A percentile compares a stretch with the other conserved stretches of the same genome.
These are phyloP conservation scores for Paramecium octaurelia DNA, from an alignment of 73 alveolate genomes.

Conservation along the genomic window DNA sequence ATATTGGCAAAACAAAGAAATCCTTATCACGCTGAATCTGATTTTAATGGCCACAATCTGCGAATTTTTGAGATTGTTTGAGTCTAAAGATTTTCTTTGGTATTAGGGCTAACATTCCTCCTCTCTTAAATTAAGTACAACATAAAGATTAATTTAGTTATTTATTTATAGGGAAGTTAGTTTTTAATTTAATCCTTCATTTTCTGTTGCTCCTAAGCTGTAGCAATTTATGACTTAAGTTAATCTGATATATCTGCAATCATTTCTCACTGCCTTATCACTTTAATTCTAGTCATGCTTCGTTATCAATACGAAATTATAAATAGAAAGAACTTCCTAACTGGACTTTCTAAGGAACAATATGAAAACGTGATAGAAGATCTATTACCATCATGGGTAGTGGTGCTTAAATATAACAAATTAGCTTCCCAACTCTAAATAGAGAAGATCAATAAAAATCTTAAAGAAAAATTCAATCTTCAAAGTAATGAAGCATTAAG, in stretches of 20 bases:
- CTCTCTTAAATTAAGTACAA: neutral
- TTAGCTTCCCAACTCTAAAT: neutral
- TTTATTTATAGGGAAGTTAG: neutral
- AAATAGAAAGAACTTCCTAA: neutral
- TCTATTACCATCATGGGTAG: conserved; percentile 26
- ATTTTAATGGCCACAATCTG: neutral
- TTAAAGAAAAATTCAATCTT: neutral
- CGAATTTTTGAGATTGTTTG: neutral
- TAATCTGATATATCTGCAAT: neutral
- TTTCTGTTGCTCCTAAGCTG: neutral
- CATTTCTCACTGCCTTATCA: neutral
- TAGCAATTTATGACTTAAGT: neutral
- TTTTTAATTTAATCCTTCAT: neutral
- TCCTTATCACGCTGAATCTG: neutral
- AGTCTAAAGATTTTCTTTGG: neutral
- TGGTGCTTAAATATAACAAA: conserved; percentile 13
- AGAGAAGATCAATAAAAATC: neutral
- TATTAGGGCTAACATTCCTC: neutral
- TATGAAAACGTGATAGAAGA: conserved; percentile 28
- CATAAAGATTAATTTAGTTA: neutral
- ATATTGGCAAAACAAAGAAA: neutral
- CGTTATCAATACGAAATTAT: neutral
- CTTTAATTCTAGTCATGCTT: neutral
- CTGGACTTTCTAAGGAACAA: neutral
- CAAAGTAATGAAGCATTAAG: neutral